A percentile compares a stretch with the other conserved stretches of the same genome.
phyloP scores from a whole-genome alignment of 1,139 yeast genomes.

The Schwanniomyces etchellsii region DNA sequence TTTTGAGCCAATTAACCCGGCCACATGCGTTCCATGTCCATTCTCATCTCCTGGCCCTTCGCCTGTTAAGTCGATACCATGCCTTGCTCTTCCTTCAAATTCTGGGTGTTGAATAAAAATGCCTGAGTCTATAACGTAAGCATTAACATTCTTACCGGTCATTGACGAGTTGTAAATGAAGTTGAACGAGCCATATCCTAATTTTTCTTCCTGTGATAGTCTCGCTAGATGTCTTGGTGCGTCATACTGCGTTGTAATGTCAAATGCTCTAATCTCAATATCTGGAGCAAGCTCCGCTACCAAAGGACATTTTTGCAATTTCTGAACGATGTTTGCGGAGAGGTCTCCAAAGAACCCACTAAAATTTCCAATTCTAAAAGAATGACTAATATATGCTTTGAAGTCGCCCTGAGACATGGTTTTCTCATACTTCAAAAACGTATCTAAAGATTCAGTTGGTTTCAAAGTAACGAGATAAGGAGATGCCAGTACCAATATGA shows the following conservation, averaged over 20 bases:
- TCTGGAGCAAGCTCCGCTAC: constrained; percentile 62
- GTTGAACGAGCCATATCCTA: constrained; percentile 12
- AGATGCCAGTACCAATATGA: too few species aligned
- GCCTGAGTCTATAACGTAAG: constrained; percentile 82
- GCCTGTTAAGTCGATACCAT: constrained; percentile 57
- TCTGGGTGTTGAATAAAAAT: constrained; percentile 53
- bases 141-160: constrained; percentile 46
- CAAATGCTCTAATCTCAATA: constrained; percentile 43
- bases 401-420: constrained; percentile 30
- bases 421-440: constrained; percentile 33
- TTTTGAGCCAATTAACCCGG: constrained; percentile 78
- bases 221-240: constrained; percentile 72
- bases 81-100: constrained; percentile 55
- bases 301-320: constrained; percentile 41
- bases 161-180: constrained; percentile 17
- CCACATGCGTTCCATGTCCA: constrained; percentile 87
- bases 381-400: constrained; percentile 36
- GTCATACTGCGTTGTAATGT: constrained; percentile 24
- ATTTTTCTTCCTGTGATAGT: constrained; percentile 44
- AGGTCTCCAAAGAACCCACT: constrained; percentile 62
- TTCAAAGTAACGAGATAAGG: constrained; percentile 23
- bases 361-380: constrained; percentile 56
- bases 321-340: constrained; percentile 39
- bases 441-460: constrained; percentile 26
- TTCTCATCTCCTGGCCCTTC: constrained; percentile 60